Conservation (phyloP, 441 rosid genomes). For the Eugenia klotzschiana region DNA sequence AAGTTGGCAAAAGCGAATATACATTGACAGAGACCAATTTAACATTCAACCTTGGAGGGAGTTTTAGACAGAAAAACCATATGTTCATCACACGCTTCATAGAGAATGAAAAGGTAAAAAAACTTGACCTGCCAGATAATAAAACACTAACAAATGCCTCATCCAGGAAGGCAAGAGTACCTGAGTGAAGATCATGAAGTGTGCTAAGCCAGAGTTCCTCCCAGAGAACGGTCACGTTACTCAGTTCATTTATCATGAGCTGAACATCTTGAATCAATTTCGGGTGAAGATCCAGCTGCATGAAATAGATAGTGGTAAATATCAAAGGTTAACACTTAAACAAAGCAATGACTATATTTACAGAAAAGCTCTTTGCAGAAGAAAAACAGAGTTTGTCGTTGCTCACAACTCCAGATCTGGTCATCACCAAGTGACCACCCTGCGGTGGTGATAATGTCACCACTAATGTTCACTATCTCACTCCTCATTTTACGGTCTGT, state of each 20-base stretch:
- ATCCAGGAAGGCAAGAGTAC: constrained; percentile 22
- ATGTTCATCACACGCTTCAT: not conserved
- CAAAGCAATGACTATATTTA: not conserved
- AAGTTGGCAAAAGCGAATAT: not conserved
- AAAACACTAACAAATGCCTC: not conserved
- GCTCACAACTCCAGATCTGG: not conserved
- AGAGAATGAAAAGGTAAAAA: not conserved
- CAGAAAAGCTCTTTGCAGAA: not conserved
- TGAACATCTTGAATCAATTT: constrained; percentile 91
- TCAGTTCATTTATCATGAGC: constrained; percentile 90
- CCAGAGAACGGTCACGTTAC: constrained; percentile 94
- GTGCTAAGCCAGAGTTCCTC: constrained; percentile 99
- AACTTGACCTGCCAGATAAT: not conserved
- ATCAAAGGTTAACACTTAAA: not conserved
- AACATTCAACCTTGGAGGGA: not conserved
- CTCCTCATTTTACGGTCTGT: not conserved
- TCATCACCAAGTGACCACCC: not conserved
- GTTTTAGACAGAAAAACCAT: not conserved
- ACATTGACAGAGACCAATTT: not conserved
- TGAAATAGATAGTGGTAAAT: constrained; percentile 7
- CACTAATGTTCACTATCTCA: not conserved
- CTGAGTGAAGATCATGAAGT: constrained; percentile 95
- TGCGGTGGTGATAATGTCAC: not conserved
- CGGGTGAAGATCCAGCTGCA: constrained; percentile 84
- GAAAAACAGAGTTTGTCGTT: not conserved